Evolutionary conservation across 768 basidiomycete species (phyloP).

Genomic region (Rhizopogon rudus): DNA sequence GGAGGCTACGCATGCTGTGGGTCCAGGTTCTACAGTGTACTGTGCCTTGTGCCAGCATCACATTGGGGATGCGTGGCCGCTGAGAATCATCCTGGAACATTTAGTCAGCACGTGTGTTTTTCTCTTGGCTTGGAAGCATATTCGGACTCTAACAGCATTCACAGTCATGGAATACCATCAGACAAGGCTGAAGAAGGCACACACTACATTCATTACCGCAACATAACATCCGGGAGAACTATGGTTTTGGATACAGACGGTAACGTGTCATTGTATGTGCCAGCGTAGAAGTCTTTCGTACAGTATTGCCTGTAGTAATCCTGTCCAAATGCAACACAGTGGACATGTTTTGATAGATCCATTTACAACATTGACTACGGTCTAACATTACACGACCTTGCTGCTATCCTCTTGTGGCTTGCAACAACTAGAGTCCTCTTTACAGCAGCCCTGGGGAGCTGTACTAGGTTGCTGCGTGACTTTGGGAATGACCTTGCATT

Average conservation of each 20-base stretch:
- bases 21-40: not conserved
- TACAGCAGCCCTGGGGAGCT: not conserved
- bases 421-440: not conserved
- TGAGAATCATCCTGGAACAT: not conserved
- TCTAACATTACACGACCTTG: not conserved
- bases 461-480: not conserved
- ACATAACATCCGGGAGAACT: not conserved
- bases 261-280: not conserved
- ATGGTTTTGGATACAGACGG: not conserved
- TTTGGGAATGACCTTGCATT: not conserved
- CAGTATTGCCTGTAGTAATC: no score
- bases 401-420: not conserved
- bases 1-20: not conserved
- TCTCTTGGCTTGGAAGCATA: not conserved
- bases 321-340: no score
- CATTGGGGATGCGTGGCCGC: not conserved
- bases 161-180: not conserved
- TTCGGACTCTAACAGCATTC: not conserved
- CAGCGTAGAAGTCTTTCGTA: not conserved
- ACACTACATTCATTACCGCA: not conserved
- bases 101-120: not conserved
- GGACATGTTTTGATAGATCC: not conserved
- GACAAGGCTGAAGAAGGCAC: not conserved
- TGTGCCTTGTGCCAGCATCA: slow-evolving; percentile 1
- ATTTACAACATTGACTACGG: not conserved